Conservation (phyloP, 2,329 filamentous ascomycete genomes). For the Polychaeton citri region DNA sequence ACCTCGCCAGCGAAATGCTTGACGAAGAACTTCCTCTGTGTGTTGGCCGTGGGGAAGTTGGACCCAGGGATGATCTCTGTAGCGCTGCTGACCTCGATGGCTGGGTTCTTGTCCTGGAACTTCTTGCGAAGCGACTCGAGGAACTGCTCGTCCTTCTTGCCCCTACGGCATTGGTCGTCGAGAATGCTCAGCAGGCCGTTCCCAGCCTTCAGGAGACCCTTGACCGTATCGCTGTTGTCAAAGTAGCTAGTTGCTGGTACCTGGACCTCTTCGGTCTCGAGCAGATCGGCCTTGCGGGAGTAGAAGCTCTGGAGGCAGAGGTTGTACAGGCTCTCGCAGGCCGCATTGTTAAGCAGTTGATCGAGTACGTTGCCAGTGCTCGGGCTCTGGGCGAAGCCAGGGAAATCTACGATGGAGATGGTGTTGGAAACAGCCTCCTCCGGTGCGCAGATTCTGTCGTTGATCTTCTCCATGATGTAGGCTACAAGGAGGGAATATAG, state of each 20-base stretch:
- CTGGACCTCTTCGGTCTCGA: conserved; percentile 85
- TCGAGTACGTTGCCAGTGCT: conserved; percentile 78
- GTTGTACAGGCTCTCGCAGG: conserved; percentile 84
- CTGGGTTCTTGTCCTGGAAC: conserved; percentile 87
- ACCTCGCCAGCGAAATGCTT: conserved; percentile 95
- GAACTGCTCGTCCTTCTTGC: conserved; percentile 78
- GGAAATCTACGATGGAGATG: conserved; percentile 89
- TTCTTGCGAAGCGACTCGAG: conserved; percentile 82
- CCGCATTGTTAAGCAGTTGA: conserved; percentile 88
- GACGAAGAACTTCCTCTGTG: conserved; percentile 70
- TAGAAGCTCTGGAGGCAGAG: conserved; percentile 93
- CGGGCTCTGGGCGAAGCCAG: conserved; percentile 75
- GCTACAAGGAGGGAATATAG: conserved; percentile 89
- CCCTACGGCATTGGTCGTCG: conserved; percentile 86
- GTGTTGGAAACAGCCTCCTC: conserved; percentile 90
- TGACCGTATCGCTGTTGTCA: conserved; percentile 90
- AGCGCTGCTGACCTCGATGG: conserved; percentile 65
- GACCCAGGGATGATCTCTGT: conserved; percentile 70
- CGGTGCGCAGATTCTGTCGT: conserved; percentile 72
- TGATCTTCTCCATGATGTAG: conserved; percentile 85
- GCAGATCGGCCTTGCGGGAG: conserved; percentile 79
- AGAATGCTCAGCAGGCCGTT: conserved; percentile 90
- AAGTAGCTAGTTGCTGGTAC: conserved; percentile 93
- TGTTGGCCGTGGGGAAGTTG: conserved; percentile 78
- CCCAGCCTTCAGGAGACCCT: conserved; percentile 77